phyloP scores from a whole-genome alignment of 2,329 filamentous ascomycete genomes.

The Epichloe aotearoae region DNA sequence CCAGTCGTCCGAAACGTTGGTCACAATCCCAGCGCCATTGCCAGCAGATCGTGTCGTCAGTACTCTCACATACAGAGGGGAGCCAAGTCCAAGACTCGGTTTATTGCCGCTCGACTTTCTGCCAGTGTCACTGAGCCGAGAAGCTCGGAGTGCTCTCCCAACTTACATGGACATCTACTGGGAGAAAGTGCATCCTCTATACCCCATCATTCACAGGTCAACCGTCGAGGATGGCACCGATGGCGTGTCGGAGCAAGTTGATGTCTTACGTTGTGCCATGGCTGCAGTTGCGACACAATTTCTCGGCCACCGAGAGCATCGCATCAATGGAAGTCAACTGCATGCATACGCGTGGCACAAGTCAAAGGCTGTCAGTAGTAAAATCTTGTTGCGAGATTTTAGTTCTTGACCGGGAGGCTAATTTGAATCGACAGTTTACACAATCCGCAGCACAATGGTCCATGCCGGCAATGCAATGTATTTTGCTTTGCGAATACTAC shows the following conservation, averaged over 20 bases:
- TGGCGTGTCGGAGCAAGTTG: conserved; percentile 20
- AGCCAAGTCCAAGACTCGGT: conserved; percentile 27
- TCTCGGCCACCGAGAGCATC: conserved; percentile 33
- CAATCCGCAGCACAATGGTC: conserved; percentile 23
- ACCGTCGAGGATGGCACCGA: conserved; percentile 26
- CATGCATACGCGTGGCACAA: conserved; percentile 39
- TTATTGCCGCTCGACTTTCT: conserved; percentile 15
- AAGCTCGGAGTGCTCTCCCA: conserved; percentile 31
- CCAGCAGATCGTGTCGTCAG: conserved; percentile 19
- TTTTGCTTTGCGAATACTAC: conserved; percentile 42
- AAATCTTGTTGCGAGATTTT: not conserved
- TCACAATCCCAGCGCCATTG: conserved; percentile 29
- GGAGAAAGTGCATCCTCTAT: conserved; percentile 33
- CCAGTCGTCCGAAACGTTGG: conserved; percentile 35
- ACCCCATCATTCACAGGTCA: conserved; percentile 37
- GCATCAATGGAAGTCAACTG: conserved; percentile 34
- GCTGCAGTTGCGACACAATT: conserved; percentile 43
- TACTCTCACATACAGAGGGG: conserved; percentile 24
- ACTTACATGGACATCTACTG: conserved; percentile 40
- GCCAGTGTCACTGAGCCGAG: conserved; percentile 23
- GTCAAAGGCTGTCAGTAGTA: conserved; percentile 33
- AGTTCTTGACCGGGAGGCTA: conserved; percentile 1
- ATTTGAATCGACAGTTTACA: conserved; percentile 23
- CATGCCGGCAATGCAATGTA: conserved; percentile 37
- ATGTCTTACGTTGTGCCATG: conserved; percentile 40